Base-by-base conservation (phyloP, 2,329 filamentous ascomycete species). In the Mariannaea sp. region DNA sequence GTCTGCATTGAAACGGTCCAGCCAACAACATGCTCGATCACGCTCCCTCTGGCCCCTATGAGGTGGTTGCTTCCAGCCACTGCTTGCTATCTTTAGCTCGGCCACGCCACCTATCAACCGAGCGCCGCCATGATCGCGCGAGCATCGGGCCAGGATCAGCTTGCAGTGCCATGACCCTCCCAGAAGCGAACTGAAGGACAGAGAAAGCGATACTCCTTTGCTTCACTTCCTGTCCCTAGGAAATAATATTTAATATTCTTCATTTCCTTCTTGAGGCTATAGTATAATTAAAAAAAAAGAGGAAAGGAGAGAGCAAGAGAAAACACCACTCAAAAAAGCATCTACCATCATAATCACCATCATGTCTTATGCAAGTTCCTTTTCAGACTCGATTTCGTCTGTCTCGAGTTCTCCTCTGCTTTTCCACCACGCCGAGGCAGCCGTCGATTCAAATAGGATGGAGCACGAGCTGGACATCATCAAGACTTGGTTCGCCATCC, bases 101-200 rank as follows among this genome's bases (percentile, higher is more conserved):
- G 61, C 62, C 62, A 65, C 62, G 55, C 62, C 62, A 65, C 52
- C 47, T 47, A 64, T 62, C 51, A 59, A 65, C 62, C 58, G 43
- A 54, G 40, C 27, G 41, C 42, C 51, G 45, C 51, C 51, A 44
- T 22, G 45, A 54, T 54, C 51, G 51, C 51, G 40, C 51, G 39
- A 54, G 45, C 33, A 54, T 54, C 45, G 40, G 45, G 40, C 51
- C 51, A 54, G 51, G 39, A 53, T 54, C 45, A 54, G 20, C 41
- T 33, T 43, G 38, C 45, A 49, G 33, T 54, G 51, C 40, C 51
- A 54, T 54, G 51, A 54, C 51, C 40, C 40, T 54, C 26, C 32
- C 45, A 39, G 40, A 49, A 39, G 33, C 51, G 51, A 54, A 30
- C 40, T 49, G 33, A 22, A 43, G 40, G 40, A 42, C 19, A 44